Evolutionary conservation across 1,284 basidiomycete genomes (phyloP).

Genomic region (Tilletia caries): DNA sequence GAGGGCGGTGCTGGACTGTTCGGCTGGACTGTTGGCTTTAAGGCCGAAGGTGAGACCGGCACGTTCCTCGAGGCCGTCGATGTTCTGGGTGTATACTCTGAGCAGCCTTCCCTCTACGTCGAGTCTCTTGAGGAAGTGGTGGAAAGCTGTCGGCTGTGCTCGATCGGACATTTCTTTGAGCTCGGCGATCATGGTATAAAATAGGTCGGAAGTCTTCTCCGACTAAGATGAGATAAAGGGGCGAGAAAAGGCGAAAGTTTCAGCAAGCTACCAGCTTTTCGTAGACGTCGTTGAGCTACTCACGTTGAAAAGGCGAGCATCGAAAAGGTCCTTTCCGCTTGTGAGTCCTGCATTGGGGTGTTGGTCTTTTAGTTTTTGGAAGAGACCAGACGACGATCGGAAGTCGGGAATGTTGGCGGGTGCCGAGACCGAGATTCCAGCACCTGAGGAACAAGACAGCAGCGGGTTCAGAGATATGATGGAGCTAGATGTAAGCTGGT

Average conservation of each 20-base stretch:
- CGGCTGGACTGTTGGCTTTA: constrained; percentile 22
- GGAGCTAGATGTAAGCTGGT: neutral
- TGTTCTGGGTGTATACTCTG: constrained; percentile 90
- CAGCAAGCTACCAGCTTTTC: neutral
- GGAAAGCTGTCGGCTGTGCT: constrained; percentile 78
- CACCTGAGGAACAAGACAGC: constrained; percentile 61
- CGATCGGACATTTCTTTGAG: constrained; percentile 76
- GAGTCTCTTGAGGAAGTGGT: constrained; percentile 79
- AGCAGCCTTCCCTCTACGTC: constrained; percentile 78
- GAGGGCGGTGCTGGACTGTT: constrained; percentile 17
- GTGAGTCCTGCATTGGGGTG: constrained; percentile 69
- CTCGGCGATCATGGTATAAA: constrained; percentile 89
- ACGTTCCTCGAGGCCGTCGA: constrained; percentile 82
- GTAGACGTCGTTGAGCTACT: constrained; percentile 51
- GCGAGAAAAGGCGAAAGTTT: neutral
- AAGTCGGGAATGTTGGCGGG: constrained; percentile 90
- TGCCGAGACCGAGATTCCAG: constrained; percentile 75
- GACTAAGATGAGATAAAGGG: constrained; percentile 21
- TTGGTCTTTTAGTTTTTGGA: constrained; percentile 71
- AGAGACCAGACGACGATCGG: constrained; percentile 75
- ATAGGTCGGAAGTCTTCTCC: constrained; percentile 71
- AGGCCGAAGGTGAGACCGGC: constrained; percentile 64
- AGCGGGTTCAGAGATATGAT: too few relatives aligned
- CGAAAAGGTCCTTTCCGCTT: constrained; percentile 82
- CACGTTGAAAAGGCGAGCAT: constrained; percentile 82